These are phyloP conservation scores for Shiraia sp. DNA, from an alignment of 2,329 filamentous ascomycete genomes.

Conservation along the genomic window DNA sequence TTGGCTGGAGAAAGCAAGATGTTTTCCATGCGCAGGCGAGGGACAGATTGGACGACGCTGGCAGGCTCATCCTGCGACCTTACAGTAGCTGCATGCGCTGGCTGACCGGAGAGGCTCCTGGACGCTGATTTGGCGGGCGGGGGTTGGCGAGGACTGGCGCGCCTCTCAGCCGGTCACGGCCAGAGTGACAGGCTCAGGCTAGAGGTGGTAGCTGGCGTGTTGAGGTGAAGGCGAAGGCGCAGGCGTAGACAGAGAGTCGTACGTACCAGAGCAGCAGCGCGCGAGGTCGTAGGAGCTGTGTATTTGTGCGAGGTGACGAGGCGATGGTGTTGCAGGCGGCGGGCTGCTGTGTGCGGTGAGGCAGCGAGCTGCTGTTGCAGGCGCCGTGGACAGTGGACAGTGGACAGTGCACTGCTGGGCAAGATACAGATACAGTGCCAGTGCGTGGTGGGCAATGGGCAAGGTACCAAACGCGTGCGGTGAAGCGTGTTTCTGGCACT, in stretches of 20 bases:
- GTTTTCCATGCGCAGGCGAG: conserved; percentile 27
- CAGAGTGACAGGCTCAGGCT: no score
- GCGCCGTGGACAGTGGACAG: conserved; percentile 1
- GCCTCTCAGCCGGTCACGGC: conserved; percentile 17
- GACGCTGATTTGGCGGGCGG: conserved; percentile 35
- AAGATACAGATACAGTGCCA: no score
- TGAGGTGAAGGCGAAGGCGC: no score
- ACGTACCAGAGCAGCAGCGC: conserved; percentile 14
- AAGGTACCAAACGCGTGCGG: conserved; percentile 29
- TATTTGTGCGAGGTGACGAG: conserved; percentile 17
- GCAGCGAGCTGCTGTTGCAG: conserved; percentile 1
- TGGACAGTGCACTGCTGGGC: conserved; percentile 9
- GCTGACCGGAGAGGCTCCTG: conserved; percentile 33
- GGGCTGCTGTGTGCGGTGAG: background rate
- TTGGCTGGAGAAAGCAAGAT: conserved; percentile 36
- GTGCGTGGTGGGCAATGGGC: conserved; percentile 16
- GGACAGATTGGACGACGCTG: conserved; percentile 39
- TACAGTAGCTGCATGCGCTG: conserved; percentile 42
- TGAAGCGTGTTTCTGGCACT: conserved; percentile 42
- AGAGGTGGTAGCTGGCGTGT: conserved; percentile 4
- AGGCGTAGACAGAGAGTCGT: no score
- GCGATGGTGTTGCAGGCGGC: background rate
- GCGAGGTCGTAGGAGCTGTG: conserved; percentile 6
- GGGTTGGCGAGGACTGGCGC: conserved; percentile 22
- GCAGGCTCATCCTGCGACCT: conserved; percentile 33